phyloP scores from a whole-genome alignment of 163 green algal genomes.

The Scenedesmus sp. region DNA sequence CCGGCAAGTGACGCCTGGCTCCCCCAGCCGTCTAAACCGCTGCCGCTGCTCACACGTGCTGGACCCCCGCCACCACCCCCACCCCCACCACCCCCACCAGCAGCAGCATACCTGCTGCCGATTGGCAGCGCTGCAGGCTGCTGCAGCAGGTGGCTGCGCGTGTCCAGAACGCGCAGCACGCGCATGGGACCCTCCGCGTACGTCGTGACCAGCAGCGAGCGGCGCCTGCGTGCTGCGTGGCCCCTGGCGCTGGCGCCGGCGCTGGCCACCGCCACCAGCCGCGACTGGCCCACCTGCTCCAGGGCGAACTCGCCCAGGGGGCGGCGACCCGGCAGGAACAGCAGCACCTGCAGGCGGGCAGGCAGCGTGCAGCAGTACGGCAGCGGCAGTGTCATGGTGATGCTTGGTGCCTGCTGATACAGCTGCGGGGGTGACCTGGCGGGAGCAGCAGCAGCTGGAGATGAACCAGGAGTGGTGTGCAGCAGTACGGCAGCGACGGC shows the following conservation, averaged over 20 bases:
- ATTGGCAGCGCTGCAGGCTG: background rate
- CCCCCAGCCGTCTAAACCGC: background rate
- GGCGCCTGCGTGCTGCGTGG: conserved; percentile 12
- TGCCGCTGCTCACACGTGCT: background rate
- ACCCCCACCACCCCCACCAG: background rate
- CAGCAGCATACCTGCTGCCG: background rate
- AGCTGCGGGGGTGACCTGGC: conserved; percentile 7
- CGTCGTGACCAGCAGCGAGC: conserved; percentile 66
- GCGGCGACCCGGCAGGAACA: conserved; percentile 49
- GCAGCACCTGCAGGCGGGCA: conserved; percentile 23
- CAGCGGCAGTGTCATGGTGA: background rate
- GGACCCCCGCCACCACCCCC: background rate
- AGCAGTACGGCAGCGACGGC: too few species aligned
- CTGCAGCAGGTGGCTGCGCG: conserved; percentile 61
- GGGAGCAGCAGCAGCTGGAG: conserved; percentile 50
- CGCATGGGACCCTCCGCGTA: conserved; percentile 83
- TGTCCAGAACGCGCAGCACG: conserved; percentile 81
- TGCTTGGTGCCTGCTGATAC: too few species aligned
- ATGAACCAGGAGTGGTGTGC: too few species aligned
- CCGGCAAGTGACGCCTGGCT: background rate
- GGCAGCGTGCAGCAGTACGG: background rate
- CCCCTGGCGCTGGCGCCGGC: background rate
- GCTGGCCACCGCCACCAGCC: conserved; percentile 12
- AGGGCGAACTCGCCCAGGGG: conserved; percentile 39
- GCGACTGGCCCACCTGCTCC: conserved; percentile 39